phyloP scores from a whole-genome alignment of 2,329 filamentous ascomycete genomes.

The Hypoxylon sp. region DNA sequence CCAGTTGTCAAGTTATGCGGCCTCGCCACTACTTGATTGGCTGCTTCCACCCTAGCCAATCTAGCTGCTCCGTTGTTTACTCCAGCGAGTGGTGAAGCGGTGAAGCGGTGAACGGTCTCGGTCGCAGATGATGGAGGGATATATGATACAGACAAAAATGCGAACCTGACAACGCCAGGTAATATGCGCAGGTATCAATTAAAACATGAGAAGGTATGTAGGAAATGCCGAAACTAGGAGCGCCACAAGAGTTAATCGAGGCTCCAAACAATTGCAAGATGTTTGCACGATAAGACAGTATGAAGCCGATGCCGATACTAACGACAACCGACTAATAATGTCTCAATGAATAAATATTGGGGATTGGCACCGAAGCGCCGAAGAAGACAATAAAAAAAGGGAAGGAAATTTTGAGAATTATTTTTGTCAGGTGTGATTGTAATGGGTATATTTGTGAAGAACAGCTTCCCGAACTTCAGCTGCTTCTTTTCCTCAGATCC shows the following conservation, averaged over 20 bases:
- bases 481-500: slow-evolving; percentile 28
- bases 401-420: slow-evolving; percentile 11
- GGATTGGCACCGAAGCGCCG: slow-evolving; percentile 13
- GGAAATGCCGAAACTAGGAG: slow-evolving; percentile 24
- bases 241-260: slow-evolving; percentile 28
- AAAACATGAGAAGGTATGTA: slow-evolving; percentile 29
- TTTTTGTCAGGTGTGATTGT: slow-evolving; percentile 32
- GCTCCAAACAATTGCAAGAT: slow-evolving; percentile 27
- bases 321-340: slow-evolving; percentile 23
- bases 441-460: slow-evolving; percentile 30
- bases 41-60: slow-evolving; percentile 43
- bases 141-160: slow-evolving; percentile 21
- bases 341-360: slow-evolving; percentile 30
- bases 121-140: slow-evolving; percentile 22
- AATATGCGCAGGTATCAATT: slow-evolving; percentile 26
- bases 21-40: slow-evolving; percentile 43
- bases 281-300: slow-evolving; percentile 15
- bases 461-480: slow-evolving; percentile 14
- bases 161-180: slow-evolving; percentile 24
- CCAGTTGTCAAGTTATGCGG: slow-evolving; percentile 42
- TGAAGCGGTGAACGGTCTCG: slow-evolving; percentile 39
- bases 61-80: slow-evolving; percentile 36
- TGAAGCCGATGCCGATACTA: slow-evolving; percentile 9
- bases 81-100: slow-evolving; percentile 35
- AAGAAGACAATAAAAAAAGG: slow-evolving; percentile 15